A percentile compares a stretch with the other conserved stretches of the same genome.
These are phyloP conservation scores for Aspergillus hortae DNA, from an alignment of 2,329 filamentous ascomycete species.

Conservation along the genomic window DNA sequence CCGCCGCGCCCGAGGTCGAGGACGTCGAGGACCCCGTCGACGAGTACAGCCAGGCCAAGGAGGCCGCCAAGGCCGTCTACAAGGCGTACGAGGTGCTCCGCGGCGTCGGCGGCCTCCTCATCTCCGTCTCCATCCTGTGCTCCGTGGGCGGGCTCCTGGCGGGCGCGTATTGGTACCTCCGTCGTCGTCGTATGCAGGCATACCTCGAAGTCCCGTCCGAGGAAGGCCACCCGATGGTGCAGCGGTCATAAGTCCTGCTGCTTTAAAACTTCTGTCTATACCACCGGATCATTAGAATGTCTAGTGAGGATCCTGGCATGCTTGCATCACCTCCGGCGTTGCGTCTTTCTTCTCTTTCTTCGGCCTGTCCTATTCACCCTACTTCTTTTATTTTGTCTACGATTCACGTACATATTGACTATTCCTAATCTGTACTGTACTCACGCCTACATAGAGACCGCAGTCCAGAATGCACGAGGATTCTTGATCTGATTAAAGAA, in stretches of 20 bases:
- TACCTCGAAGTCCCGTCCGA: slow-evolving; percentile 29
- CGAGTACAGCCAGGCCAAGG: slow-evolving; percentile 14
- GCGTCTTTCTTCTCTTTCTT: slow-evolving; percentile 1
- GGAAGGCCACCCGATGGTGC: slow-evolving; percentile 22
- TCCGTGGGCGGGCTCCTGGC: slow-evolving; percentile 21
- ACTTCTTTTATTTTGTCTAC: not conserved
- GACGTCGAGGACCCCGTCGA: slow-evolving; percentile 3
- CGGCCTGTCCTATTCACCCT: not conserved
- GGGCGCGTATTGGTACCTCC: slow-evolving; percentile 18
- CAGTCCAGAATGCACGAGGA: not conserved
- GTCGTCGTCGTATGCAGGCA: slow-evolving; percentile 20
- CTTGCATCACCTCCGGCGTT: slow-evolving; percentile 6
- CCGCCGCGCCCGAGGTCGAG: slow-evolving; percentile 13
- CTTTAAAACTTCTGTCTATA: not conserved
- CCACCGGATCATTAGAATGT: not conserved
- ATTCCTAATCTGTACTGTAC: slow-evolving; percentile 1
- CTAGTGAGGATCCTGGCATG: not conserved
- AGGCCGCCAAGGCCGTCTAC: slow-evolving; percentile 25
- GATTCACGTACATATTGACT: slow-evolving; percentile 7
- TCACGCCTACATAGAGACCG: not conserved
- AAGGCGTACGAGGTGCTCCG: slow-evolving; percentile 30
- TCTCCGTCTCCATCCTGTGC: slow-evolving; percentile 25
- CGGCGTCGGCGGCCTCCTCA: slow-evolving; percentile 25
- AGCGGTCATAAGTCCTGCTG: not conserved
- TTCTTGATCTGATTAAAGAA: too few relatives aligned